These are phyloP conservation scores for Cladosporium sp. DNA, from an alignment of 2,329 filamentous ascomycete species.

Conservation along the genomic window DNA sequence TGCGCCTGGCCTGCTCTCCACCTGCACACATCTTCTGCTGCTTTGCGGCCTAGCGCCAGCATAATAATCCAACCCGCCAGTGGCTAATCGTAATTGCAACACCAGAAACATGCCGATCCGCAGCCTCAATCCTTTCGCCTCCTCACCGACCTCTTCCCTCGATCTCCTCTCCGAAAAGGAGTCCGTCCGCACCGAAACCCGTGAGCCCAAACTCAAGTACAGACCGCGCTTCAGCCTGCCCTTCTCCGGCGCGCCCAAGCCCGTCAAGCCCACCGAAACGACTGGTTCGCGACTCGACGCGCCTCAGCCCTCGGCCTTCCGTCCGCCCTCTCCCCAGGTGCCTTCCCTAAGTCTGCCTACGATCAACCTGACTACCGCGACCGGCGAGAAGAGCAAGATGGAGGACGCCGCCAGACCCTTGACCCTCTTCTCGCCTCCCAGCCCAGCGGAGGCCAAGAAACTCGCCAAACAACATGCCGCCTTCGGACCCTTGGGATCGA, in stretches of 20 bases:
- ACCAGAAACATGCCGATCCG: conserved; percentile 56
- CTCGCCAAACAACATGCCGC: conserved; percentile 77
- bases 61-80: conserved; percentile 3
- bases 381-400: conserved; percentile 65
- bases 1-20: too few relatives aligned
- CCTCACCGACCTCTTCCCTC: conserved; percentile 41
- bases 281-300: conserved; percentile 22
- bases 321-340: conserved; percentile 58
- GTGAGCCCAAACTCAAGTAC: conserved; percentile 19
- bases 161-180: conserved; percentile 49
- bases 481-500: conserved; percentile 77
- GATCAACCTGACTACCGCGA: conserved; percentile 85
- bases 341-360: conserved; percentile 75
- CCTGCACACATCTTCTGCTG: neutral
- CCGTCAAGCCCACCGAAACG: conserved; percentile 21
- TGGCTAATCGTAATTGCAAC: conserved; percentile 26
- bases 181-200: conserved; percentile 27
- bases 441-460: conserved; percentile 71
- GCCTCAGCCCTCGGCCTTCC: conserved; percentile 51
- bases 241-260: conserved; percentile 26
- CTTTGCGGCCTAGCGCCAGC: conserved; percentile 3
- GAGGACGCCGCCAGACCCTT: conserved; percentile 67
- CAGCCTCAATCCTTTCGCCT: conserved; percentile 53
- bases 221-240: conserved; percentile 25
- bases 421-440: conserved; percentile 81